phyloP scores from a whole-genome alignment of 1,139 yeast species.

The Lodderomyces metapsilosis region DNA sequence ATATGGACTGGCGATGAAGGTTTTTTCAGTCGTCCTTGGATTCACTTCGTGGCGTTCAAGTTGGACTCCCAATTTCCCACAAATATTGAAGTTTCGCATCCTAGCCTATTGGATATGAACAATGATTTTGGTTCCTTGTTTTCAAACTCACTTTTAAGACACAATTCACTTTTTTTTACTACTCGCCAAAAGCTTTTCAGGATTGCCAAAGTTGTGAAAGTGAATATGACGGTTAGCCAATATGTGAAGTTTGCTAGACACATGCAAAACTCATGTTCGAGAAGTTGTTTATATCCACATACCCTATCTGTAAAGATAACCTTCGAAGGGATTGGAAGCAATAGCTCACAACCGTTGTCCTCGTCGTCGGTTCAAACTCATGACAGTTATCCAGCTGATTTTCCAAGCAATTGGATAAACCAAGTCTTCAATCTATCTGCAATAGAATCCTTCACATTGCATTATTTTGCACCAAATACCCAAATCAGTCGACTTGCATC shows the following conservation, averaged over 20 bases:
- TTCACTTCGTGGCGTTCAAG: neutral
- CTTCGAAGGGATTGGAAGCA: neutral
- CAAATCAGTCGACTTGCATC: neutral
- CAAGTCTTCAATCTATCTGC: neutral
- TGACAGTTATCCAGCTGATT: neutral
- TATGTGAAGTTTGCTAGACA: neutral
- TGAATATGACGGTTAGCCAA: neutral
- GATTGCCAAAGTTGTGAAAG: neutral
- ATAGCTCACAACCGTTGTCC: neutral
- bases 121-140: neutral
- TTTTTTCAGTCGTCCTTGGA: neutral
- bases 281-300: neutral
- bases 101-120: neutral
- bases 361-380: too few species aligned
- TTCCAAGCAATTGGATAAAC: neutral
- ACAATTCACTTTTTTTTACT: neutral
- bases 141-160: neutral
- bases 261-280: neutral
- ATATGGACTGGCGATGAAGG: neutral
- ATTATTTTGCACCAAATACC: neutral
- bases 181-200: too few species aligned
- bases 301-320: neutral
- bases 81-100: neutral
- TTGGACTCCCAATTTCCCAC: neutral
- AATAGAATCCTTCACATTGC: neutral